Evolutionary conservation across 306 rosid species (phyloP).

Genomic region (Luffa acutangula): DNA sequence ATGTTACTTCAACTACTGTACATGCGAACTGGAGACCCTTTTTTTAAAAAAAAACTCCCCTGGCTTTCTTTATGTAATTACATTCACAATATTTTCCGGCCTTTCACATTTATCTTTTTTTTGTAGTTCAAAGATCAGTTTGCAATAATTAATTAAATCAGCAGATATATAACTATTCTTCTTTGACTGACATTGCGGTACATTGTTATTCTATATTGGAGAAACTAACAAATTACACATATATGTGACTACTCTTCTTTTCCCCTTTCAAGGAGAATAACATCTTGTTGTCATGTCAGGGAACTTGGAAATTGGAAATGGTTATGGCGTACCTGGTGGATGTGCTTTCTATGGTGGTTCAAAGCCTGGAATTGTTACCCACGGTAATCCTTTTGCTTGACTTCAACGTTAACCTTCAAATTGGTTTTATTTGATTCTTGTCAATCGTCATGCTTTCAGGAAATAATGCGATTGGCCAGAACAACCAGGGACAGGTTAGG

Average conservation of each 20-base stretch:
- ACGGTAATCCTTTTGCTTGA: slow-evolving; percentile 18
- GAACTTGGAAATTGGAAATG: slow-evolving; percentile 87
- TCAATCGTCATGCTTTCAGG: slow-evolving; percentile 32
- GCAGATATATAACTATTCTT: background rate
- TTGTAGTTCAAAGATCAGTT: background rate
- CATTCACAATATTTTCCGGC: background rate
- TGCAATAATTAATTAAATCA: background rate
- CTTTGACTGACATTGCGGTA: background rate
- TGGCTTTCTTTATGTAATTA: background rate
- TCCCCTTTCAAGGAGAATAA: slow-evolving; percentile 5
- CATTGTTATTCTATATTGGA: background rate
- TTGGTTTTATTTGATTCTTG: slow-evolving; percentile 8
- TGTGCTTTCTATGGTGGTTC: slow-evolving; percentile 59
- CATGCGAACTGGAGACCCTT: background rate
- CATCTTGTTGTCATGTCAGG: slow-evolving; percentile 32
- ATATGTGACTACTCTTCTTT: background rate
- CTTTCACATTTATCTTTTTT: background rate
- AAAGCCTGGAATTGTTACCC: slow-evolving; percentile 15
- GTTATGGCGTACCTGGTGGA: slow-evolving; percentile 97
- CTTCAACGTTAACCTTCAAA: slow-evolving; percentile 9
- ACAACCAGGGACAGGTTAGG: slow-evolving; percentile 22
- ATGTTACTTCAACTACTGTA: background rate
- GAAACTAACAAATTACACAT: background rate
- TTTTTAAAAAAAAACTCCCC: background rate
- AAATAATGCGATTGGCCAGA: slow-evolving; percentile 19